These are phyloP conservation scores for Ceratocystis eucalypticola DNA, from an alignment of 2,329 filamentous ascomycete genomes.

Conservation along the genomic window DNA sequence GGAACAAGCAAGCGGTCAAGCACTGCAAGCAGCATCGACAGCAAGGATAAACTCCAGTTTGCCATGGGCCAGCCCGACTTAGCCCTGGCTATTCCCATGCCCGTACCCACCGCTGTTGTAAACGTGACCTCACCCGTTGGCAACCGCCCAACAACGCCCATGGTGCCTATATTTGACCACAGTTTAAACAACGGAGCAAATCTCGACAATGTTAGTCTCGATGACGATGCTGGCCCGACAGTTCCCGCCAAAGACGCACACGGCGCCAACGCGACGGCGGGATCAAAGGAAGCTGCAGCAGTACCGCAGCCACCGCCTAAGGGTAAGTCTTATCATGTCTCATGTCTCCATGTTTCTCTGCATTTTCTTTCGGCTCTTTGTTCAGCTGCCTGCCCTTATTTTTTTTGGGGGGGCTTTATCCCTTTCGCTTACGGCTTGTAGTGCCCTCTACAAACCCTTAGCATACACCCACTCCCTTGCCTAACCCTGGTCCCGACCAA, in stretches of 20 bases:
- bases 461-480: neutral
- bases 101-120: slow-evolving; percentile 15
- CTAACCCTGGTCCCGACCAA: neutral
- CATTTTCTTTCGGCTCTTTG: neutral
- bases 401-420: neutral
- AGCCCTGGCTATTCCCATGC: slow-evolving; percentile 18
- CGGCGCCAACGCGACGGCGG: neutral
- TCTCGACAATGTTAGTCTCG: slow-evolving; percentile 52
- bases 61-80: slow-evolving; percentile 18
- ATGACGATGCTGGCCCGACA: slow-evolving; percentile 36
- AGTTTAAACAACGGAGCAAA: slow-evolving; percentile 36
- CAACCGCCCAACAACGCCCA: slow-evolving; percentile 17
- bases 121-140: slow-evolving; percentile 18
- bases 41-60: slow-evolving; percentile 17
- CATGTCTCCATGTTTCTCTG: neutral
- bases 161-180: slow-evolving; percentile 22
- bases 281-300: neutral
- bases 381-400: neutral
- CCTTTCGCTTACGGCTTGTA: neutral
- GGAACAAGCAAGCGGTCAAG: slow-evolving; percentile 18
- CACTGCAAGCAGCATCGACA: slow-evolving; percentile 18
- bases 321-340: slow-evolving; percentile 15
- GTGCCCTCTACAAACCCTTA: neutral
- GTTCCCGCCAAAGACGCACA: slow-evolving; percentile 13
- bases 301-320: slow-evolving; percentile 14